Conservation (phyloP, 768 basidiomycete genomes). For the Lentinula sp. region DNA sequence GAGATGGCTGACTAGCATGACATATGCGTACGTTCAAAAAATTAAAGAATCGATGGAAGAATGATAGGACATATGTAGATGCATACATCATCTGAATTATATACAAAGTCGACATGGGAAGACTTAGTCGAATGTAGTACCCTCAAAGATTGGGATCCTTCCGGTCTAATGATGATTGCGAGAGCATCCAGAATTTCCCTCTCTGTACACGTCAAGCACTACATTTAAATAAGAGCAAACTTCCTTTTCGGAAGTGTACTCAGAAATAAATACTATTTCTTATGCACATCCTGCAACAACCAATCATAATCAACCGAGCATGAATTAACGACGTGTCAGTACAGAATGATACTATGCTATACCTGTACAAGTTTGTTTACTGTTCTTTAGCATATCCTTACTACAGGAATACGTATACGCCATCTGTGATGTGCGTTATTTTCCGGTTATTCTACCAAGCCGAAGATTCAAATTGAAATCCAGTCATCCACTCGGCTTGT, state of each 20-base stretch:
- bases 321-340: background rate
- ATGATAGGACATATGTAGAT: background rate
- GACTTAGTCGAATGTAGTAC: background rate
- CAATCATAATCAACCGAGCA: background rate
- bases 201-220: too few species aligned
- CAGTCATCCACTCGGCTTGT: conserved; percentile 47
- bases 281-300: background rate
- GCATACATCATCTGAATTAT: background rate
- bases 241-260: background rate
- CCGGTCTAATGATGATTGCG: background rate
- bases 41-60: background rate
- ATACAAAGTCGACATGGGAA: background rate
- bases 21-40: background rate
- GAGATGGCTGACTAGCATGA: background rate
- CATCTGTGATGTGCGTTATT: background rate
- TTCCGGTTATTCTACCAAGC: background rate
- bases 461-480: background rate
- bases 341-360: background rate
- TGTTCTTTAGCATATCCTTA: background rate
- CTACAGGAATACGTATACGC: background rate
- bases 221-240: background rate
- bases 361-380: background rate
- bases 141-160: background rate
- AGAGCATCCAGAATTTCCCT: too few species aligned
- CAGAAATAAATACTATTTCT: background rate